Evolutionary conservation across 768 basidiomycete genomes (phyloP).

Genomic region (Vararia minispora): DNA sequence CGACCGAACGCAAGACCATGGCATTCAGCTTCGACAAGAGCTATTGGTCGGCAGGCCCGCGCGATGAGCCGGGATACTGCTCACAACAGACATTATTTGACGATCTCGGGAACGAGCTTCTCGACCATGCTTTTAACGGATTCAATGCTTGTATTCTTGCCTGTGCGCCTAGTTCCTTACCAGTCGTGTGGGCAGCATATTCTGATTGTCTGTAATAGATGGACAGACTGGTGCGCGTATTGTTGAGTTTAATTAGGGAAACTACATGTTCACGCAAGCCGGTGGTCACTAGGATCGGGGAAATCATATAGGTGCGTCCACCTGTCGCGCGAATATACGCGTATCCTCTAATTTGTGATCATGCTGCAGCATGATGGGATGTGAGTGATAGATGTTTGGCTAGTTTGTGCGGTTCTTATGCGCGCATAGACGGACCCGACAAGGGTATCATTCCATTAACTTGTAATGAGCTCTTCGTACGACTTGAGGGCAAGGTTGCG

Average conservation of each 20-base stretch:
- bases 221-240: constrained; percentile 85
- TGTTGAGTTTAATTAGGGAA: neutral
- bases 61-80: constrained; percentile 85
- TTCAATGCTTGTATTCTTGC: constrained; percentile 99
- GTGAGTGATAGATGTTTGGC: constrained; percentile 35
- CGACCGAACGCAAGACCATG: constrained; percentile 85
- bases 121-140: constrained; percentile 92
- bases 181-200: neutral
- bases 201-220: constrained; percentile 30
- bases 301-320: constrained; percentile 78
- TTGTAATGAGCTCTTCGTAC: constrained; percentile 83
- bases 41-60: constrained; percentile 90
- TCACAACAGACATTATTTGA: constrained; percentile 92
- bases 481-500: constrained; percentile 56
- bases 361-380: constrained; percentile 80
- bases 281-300: constrained; percentile 52
- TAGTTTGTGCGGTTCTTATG: neutral
- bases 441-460: constrained; percentile 98
- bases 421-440: constrained; percentile 68
- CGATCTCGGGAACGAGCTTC: constrained; percentile 85
- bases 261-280: neutral
- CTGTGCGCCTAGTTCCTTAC: constrained; percentile 42
- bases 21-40: constrained; percentile 94
- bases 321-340: constrained; percentile 1
- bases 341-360: neutral